Conservation (phyloP, 2,329 filamentous ascomycete species). For the Dactylellina haptotyla region DNA sequence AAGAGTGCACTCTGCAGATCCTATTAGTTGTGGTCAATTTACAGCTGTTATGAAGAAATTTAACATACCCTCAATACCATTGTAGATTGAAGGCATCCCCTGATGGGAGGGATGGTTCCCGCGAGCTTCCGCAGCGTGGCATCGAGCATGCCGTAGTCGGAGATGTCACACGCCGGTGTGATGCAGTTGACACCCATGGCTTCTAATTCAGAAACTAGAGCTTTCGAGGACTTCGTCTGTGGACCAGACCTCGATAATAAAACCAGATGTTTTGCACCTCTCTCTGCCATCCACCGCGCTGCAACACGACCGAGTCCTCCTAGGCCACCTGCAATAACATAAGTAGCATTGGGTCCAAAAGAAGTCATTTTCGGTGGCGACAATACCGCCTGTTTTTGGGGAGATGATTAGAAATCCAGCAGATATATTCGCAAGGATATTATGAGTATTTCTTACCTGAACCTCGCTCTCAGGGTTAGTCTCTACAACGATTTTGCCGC, state of each 20-base stretch:
- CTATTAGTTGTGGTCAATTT: neutral
- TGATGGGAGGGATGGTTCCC: slow-evolving; percentile 18
- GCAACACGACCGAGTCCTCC: slow-evolving; percentile 70
- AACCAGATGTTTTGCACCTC: slow-evolving; percentile 67
- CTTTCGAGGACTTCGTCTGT: slow-evolving; percentile 35
- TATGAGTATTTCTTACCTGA: neutral
- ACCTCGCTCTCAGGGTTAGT: neutral
- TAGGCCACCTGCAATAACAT: slow-evolving; percentile 69
- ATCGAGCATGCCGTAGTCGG: neutral
- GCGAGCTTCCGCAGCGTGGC: neutral
- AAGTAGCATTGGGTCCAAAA: slow-evolving; percentile 62
- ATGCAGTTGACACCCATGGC: slow-evolving; percentile 11
- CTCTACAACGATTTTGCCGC: slow-evolving; percentile 63
- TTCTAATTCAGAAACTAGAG: neutral
- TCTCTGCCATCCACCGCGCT: slow-evolving; percentile 65
- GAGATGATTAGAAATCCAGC: neutral
- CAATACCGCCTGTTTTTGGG: slow-evolving; percentile 4
- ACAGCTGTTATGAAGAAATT: neutral
- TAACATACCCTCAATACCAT: slow-evolving; percentile 22
- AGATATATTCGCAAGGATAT: neutral
- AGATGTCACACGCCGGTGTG: slow-evolving; percentile 21
- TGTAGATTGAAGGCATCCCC: slow-evolving; percentile 29
- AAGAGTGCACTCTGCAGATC: slow-evolving; percentile 45
- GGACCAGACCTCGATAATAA: slow-evolving; percentile 67
- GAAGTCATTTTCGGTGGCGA: neutral